A percentile compares a stretch with the other conserved stretches of the same genome.
Evolutionary conservation across 805 yeast genomes (phyloP).

Genomic region (Candida piceae): DNA sequence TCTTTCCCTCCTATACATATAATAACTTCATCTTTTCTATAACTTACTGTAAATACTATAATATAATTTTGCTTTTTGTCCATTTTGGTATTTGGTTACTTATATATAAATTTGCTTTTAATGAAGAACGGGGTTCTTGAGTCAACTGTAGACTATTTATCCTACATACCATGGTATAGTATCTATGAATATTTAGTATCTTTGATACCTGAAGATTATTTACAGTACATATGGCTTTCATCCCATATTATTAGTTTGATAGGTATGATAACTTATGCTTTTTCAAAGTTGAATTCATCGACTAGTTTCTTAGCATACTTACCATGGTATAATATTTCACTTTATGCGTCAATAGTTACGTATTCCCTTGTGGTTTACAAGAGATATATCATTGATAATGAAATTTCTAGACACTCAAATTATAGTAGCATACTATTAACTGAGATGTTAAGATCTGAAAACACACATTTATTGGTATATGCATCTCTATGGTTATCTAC

Average conservation of each 20-base stretch:
- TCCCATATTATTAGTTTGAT: constrained; percentile 19
- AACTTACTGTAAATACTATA: too few relatives aligned
- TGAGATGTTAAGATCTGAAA: constrained; percentile 36
- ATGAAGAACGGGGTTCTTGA: constrained; percentile 17
- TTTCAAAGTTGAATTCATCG: constrained; percentile 5
- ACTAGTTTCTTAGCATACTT: constrained; percentile 5
- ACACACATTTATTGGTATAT: constrained; percentile 34
- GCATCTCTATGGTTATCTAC: constrained; percentile 36
- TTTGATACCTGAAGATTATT: constrained; percentile 12
- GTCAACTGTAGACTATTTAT: constrained; percentile 2
- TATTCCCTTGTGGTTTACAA: constrained; percentile 27
- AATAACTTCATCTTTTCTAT: too few relatives aligned
- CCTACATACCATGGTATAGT: constrained; percentile 11
- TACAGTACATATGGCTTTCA: constrained; percentile 19
- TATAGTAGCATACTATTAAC: constrained; percentile 25
- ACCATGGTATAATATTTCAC: constrained; percentile 18
- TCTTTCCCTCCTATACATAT: too few relatives aligned
- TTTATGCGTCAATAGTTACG: constrained; percentile 24
- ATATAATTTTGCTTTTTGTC: too few relatives aligned
- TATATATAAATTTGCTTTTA: too few relatives aligned
- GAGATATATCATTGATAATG: constrained; percentile 21
- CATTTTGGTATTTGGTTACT: too few relatives aligned
- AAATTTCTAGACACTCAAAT: too few relatives aligned
- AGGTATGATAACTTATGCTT: constrained; percentile 14
- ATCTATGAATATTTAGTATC: constrained; percentile 1